These are phyloP conservation scores for Aureobasidium sp. DNA, from an alignment of 2,329 filamentous ascomycete genomes.

Conservation along the genomic window DNA sequence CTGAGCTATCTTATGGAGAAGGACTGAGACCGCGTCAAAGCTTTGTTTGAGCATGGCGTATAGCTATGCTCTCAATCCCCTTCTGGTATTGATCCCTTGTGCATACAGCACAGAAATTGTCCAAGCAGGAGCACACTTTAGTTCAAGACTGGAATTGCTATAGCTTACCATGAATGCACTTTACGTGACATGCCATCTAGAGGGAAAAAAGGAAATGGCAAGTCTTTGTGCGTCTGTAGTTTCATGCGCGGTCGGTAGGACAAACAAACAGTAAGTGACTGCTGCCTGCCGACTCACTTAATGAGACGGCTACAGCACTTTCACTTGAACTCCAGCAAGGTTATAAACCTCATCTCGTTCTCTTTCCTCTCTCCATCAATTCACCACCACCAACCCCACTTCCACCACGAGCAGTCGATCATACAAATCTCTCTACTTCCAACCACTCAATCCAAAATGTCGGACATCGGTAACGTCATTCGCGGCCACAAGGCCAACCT, in stretches of 20 bases:
- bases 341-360: neutral
- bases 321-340: neutral
- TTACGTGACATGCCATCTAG: neutral
- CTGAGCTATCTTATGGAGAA: neutral
- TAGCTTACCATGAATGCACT: neutral
- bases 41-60: neutral
- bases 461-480: conserved; percentile 14
- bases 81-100: no score
- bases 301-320: neutral
- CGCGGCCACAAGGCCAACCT: conserved; percentile 51
- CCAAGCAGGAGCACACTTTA: neutral
- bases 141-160: neutral
- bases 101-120: neutral
- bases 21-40: neutral
- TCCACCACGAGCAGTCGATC: neutral
- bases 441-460: conserved; percentile 7
- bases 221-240: neutral
- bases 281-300: neutral
- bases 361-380: neutral
- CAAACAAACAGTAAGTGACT: neutral
- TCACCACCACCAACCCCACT: neutral
- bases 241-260: neutral
- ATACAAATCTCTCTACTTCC: neutral
- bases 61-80: neutral
- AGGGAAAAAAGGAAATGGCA: neutral